Percentiles rank a stretch among this genome's conserved stretches.
Evolutionary conservation across 768 basidiomycete genomes (phyloP).

Genomic region (Hygrophorus russula): DNA sequence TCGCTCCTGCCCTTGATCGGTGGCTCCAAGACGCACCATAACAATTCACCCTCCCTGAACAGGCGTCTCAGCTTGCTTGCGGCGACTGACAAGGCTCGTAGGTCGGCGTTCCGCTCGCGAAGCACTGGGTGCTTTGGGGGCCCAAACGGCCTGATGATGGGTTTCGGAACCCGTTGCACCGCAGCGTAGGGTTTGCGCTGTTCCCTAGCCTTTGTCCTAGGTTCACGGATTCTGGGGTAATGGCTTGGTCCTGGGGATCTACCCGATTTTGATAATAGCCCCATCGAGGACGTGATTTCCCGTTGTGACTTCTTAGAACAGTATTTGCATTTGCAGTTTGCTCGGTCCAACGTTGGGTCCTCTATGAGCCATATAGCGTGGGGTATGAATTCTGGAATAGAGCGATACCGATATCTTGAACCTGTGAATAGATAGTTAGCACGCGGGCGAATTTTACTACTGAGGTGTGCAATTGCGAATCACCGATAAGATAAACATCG

Average conservation of each 20-base stretch:
- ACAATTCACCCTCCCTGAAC: constrained; percentile 58
- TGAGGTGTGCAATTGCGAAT: not conserved
- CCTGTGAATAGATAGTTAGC: constrained; percentile 21
- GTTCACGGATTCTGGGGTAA: not conserved
- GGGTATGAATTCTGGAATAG: constrained; percentile 76
- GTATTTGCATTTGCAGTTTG: constrained; percentile 66
- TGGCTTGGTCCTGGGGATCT: constrained; percentile 9
- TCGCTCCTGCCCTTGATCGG: constrained; percentile 32
- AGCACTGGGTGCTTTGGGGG: constrained; percentile 36
- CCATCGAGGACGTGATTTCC: constrained; percentile 54
- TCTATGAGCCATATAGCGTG: constrained; percentile 73
- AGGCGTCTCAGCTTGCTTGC: constrained; percentile 39
- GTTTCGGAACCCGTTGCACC: constrained; percentile 24
- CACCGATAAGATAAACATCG: constrained; percentile 64
- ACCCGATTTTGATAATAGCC: constrained; percentile 4
- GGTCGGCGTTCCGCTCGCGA: constrained; percentile 52
- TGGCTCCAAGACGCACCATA: constrained; percentile 53
- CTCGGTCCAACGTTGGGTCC: constrained; percentile 33
- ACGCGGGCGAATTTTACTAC: not conserved
- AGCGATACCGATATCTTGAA: constrained; percentile 49
- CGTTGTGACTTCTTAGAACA: constrained; percentile 60
- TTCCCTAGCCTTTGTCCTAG: not conserved
- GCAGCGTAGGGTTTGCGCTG: constrained; percentile 22
- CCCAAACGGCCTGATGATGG: constrained; percentile 21
- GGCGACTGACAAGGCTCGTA: constrained; percentile 43